Evolutionary conservation across 2,329 filamentous ascomycete species (phyloP).

Genomic region (Ascochyta lentis): DNA sequence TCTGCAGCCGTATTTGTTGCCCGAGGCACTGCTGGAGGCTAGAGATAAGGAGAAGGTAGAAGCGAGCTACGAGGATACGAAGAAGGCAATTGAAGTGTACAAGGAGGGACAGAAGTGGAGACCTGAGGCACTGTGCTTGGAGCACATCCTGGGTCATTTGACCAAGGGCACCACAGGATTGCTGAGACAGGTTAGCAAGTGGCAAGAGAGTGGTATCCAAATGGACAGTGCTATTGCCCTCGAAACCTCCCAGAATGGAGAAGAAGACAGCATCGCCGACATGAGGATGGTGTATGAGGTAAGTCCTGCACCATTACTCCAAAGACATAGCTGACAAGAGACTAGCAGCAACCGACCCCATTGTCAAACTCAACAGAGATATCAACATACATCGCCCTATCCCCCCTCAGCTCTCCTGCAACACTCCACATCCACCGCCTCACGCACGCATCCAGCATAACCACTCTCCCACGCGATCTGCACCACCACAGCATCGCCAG

Average conservation of each 20-base stretch:
- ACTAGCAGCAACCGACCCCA: slow-evolving; percentile 2
- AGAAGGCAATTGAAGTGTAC: slow-evolving; percentile 44
- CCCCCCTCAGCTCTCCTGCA: slow-evolving; percentile 12
- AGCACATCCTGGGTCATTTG: slow-evolving; percentile 45
- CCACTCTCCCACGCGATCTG: slow-evolving; percentile 44
- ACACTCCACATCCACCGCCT: slow-evolving; percentile 42
- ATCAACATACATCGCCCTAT: slow-evolving; percentile 38
- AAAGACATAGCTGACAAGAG: slow-evolving; percentile 14
- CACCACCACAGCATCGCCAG: slow-evolving; percentile 61
- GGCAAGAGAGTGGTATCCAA: slow-evolving; percentile 64
- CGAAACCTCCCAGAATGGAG: slow-evolving; percentile 41
- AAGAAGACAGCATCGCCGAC: slow-evolving; percentile 54
- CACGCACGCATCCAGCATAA: slow-evolving; percentile 49
- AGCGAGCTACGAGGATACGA: slow-evolving; percentile 41
- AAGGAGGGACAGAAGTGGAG: slow-evolving; percentile 53
- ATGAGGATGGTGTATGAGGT: slow-evolving; percentile 64
- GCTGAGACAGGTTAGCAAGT: slow-evolving; percentile 51
- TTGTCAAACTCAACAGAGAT: slow-evolving; percentile 14
- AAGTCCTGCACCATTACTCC: slow-evolving; percentile 15
- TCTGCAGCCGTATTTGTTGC: slow-evolving; percentile 64
- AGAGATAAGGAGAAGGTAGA: slow-evolving; percentile 9
- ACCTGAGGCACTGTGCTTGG: slow-evolving; percentile 49
- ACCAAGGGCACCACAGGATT: slow-evolving; percentile 42
- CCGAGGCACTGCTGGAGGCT: slow-evolving; percentile 45
- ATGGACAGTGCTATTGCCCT: slow-evolving; percentile 68